Conservation (phyloP, 768 basidiomycete genomes). For the Daedalea quercina region DNA sequence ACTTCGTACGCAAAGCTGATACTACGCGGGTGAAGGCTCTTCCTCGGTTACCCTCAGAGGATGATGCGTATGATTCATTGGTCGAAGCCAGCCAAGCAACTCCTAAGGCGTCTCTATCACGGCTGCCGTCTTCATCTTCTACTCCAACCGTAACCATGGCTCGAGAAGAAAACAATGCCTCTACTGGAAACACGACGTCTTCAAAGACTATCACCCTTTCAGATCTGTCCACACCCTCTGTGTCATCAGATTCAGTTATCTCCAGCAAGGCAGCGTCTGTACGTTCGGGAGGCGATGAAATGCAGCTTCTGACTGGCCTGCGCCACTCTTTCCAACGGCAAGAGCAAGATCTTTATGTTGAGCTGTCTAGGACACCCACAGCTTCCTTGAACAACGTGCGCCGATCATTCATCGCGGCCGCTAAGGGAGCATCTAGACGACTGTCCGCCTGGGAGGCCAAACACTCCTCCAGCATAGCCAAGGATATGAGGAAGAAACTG, state of each 20-base stretch:
- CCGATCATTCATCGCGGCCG: slow-evolving; percentile 45
- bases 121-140: slow-evolving; percentile 16
- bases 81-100: slow-evolving; percentile 16
- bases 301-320: slow-evolving; percentile 39
- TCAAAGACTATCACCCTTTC: background rate
- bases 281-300: slow-evolving; percentile 19
- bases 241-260: slow-evolving; percentile 2
- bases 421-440: slow-evolving; percentile 46
- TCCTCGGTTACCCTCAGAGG: slow-evolving; percentile 52
- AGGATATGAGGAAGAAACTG: slow-evolving; percentile 10
- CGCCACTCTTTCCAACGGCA: slow-evolving; percentile 50
- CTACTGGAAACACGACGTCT: slow-evolving; percentile 3
- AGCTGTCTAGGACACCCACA: slow-evolving; percentile 41
- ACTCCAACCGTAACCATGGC: slow-evolving; percentile 7
- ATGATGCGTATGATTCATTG: slow-evolving; percentile 37
- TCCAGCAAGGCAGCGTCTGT: slow-evolving; percentile 1
- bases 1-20: slow-evolving; percentile 19
- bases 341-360: slow-evolving; percentile 53
- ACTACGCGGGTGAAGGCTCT: slow-evolving; percentile 38
- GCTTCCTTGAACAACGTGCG: slow-evolving; percentile 56
- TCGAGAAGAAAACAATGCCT: background rate
- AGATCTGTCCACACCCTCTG: background rate
- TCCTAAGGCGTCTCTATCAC: slow-evolving; percentile 14
- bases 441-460: slow-evolving; percentile 60
- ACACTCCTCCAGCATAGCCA: slow-evolving; percentile 35